Evolutionary conservation across 2,329 filamentous ascomycete species (phyloP), one percentile per base, ranked within the genome.

Genomic region (Xenoacremonium recifei): DNA sequence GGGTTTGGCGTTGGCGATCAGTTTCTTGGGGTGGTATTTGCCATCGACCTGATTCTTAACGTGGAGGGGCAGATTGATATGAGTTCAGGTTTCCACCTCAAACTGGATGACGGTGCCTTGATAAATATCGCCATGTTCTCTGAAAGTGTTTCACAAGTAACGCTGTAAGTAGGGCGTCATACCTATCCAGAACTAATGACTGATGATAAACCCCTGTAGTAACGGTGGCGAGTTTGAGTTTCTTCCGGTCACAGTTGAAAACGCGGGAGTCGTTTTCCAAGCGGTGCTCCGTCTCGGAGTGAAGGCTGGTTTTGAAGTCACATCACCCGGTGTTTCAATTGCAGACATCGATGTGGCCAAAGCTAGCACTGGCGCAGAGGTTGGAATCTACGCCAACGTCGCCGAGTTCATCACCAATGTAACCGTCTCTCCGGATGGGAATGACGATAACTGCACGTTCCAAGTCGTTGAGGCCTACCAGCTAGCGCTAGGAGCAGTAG

Each of bases 221-320:
- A 70, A 73, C 4, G 75, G 75, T 5, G 77, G 72, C 1, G 57
- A 68, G 12, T 80, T 80, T 44, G 75, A 80, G 42, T 79, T 80
- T 42, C 67, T 82, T 2, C 77, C 78, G 0, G 72, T 81, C 4
- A 74, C 65, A 0, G 60, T 80, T 21, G 58, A 69, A 44, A 69
- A 63, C 21, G 67, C 65, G 2, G 51, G 55, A 5, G 67, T 67
- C 1, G 51, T 70, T 0, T 58, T 81, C 9, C 68, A 64, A 1
- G 77, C 73, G 0, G 57, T 70, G 1, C 63, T 82, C 1, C 71
- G 73, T 4, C 47, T 80, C 2, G 70, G 69, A 9, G 53, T 73
- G 2, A 66, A 71, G 21, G 67, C 70, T 4, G 76, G 75, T 11
- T 51, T 76, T 34, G 53, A 53, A 21, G 19, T 58, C 11, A 25